Evolutionary conservation across 169 alveolate genomes (phyloP).

Genomic region (Cryptosporidium bovis): DNA sequence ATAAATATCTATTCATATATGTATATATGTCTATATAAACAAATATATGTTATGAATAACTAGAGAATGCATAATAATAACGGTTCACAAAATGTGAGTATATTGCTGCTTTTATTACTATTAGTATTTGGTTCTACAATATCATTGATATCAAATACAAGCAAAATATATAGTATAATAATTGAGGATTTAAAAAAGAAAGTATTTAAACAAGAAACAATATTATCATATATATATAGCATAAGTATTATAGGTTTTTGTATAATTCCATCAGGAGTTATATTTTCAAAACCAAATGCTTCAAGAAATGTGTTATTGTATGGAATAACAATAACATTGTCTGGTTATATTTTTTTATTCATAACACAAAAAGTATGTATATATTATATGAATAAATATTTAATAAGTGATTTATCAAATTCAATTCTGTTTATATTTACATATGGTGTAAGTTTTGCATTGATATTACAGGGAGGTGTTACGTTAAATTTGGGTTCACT

Average conservation of each 20-base stretch:
- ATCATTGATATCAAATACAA: slow-evolving; percentile 46
- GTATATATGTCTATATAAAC: not conserved
- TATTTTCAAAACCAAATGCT: slow-evolving; percentile 55
- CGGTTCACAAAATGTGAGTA: not conserved
- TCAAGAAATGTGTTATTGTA: slow-evolving; percentile 54
- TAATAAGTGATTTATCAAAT: slow-evolving; percentile 40
- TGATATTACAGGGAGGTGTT: slow-evolving; percentile 64
- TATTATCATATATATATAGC: slow-evolving; percentile 57
- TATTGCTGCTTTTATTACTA: slow-evolving; percentile 6
- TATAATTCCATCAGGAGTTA: slow-evolving; percentile 51
- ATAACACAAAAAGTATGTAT: slow-evolving; percentile 36
- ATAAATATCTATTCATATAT: slow-evolving; percentile 1
- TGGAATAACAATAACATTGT: slow-evolving; percentile 39
- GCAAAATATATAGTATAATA: slow-evolving; percentile 60
- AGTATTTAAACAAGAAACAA: slow-evolving; percentile 44
- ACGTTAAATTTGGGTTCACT: slow-evolving; percentile 59
- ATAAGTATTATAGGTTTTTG: slow-evolving; percentile 51
- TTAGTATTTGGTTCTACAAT: slow-evolving; percentile 49
- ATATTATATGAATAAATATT: slow-evolving; percentile 52
- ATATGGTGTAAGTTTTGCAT: slow-evolving; percentile 62
- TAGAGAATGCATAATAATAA: slow-evolving; percentile 15
- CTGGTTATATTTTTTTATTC: slow-evolving; percentile 31
- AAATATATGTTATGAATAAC: not conserved
- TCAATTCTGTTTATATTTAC: slow-evolving; percentile 6
- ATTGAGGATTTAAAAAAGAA: slow-evolving; percentile 56